Base-by-base conservation (phyloP, 306 rosid species). In the apple (Malus domestica) region DNA sequence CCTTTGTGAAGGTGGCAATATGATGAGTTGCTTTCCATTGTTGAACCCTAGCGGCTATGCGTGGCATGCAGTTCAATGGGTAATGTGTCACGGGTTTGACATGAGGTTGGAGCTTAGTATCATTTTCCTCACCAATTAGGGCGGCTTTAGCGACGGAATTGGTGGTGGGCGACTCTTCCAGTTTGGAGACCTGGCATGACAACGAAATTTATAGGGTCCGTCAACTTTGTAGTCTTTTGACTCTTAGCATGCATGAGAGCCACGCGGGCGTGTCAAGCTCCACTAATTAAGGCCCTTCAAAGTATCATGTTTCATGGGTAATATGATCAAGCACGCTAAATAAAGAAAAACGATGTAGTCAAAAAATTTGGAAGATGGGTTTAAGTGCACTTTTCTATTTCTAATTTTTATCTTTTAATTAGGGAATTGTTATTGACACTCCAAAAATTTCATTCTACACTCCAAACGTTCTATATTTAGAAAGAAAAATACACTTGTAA, bases 251-350 rank as follows among this genome's bases (percentile, higher is more conserved):
- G 29, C 20, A 16, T 16, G 8, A 20, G 3, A 15, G 8, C 55
- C 20, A 51, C 16, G 55, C 20, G 55, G 10, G 42, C 27, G 1
- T 38, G 57, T 38, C 77, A 15, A 73, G 19, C 58, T 7, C 68
- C 77, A 73, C 68, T 60, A 20, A 73, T 73, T 73, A 60, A 59
- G 77, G 77, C 59, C 38, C 18, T 25, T 73, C 68, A 14, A 32
- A 60, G 18, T n/a, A 60, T 10, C 58, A 16, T 59, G 68, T 40
- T 45, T 42, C 68, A 38, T 49, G 67, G 5, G 55, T 30, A 9
- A 2, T 6, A 5, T 29, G 14, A 25, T 16, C 11, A 16, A 63
- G 44, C 8, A 3, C 3, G 42, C 19, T 10, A 49, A 15, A 49
- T 4, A 8, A 49, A 4, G 23, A 64, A 30, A 63, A 23, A 18